Conservation (phyloP, 768 basidiomycete genomes). For the Russula brevipes region DNA sequence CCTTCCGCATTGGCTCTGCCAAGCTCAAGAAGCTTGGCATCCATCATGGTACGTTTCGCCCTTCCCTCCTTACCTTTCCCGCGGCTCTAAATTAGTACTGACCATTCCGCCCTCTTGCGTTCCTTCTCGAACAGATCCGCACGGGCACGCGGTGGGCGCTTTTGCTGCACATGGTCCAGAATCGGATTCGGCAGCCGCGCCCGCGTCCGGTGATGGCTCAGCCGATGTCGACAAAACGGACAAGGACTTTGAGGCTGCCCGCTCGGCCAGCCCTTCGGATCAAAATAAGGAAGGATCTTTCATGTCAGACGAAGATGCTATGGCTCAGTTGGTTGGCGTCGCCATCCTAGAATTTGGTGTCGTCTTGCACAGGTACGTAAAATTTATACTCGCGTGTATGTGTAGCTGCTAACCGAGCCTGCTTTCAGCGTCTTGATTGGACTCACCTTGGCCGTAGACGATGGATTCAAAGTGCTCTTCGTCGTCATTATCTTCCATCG, state of each 20-base stretch:
- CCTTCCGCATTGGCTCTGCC: constrained; percentile 80
- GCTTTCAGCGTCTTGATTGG: constrained; percentile 69
- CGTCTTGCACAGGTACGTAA: constrained; percentile 65
- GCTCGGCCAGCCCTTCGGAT: constrained; percentile 32
- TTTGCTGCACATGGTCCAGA: constrained; percentile 74
- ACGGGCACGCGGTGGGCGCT: constrained; percentile 56
- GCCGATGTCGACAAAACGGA: constrained; percentile 3
- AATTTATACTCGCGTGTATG: background rate
- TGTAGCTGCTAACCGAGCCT: background rate
- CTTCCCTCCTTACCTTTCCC: background rate
- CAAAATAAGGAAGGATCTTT: constrained; percentile 33
- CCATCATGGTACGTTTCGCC: constrained; percentile 45
- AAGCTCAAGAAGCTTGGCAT: constrained; percentile 65
- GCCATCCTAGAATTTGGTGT: constrained; percentile 95
- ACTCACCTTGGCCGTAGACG: constrained; percentile 85
- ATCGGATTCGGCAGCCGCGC: constrained; percentile 20
- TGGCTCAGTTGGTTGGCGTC: constrained; percentile 78
- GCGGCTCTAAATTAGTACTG: background rate
- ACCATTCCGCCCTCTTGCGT: background rate
- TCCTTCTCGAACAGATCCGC: constrained; percentile 44
- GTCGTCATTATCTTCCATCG: constrained; percentile 90
- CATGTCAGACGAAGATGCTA: constrained; percentile 26
- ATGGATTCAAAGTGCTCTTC: constrained; percentile 78
- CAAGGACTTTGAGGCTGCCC: background rate
- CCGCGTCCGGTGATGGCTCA: background rate